A percentile compares a stretch with the other conserved stretches of the same genome.
phyloP scores from a whole-genome alignment of 805 yeast species.

The Saccharomycopsis sp. region DNA sequence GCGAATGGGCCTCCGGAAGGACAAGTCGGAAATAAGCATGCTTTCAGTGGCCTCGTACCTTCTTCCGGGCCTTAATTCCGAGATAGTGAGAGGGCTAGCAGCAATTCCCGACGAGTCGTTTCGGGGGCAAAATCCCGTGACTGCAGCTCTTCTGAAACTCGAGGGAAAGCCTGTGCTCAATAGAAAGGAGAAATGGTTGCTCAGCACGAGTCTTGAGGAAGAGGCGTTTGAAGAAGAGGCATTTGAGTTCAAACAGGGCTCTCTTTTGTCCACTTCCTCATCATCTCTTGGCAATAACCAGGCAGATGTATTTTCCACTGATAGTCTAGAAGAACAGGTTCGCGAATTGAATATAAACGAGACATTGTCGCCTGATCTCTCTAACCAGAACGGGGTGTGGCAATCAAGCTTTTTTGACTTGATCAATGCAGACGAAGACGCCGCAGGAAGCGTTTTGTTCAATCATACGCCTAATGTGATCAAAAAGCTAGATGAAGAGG shows the following conservation, averaged over 20 bases:
- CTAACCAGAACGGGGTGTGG: neutral
- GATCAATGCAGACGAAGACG: conserved; percentile 12
- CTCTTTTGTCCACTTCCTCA: neutral
- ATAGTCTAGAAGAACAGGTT: conserved; percentile 16
- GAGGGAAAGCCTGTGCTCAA: conserved; percentile 38
- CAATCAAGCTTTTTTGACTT: conserved; percentile 1
- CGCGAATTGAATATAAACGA: conserved; percentile 11
- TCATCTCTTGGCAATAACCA: neutral
- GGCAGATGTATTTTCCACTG: neutral
- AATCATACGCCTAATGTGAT: conserved; percentile 5
- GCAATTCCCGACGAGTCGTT: conserved; percentile 76
- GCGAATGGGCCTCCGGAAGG: neutral
- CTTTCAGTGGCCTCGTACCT: conserved; percentile 15
- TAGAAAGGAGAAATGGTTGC: conserved; percentile 1
- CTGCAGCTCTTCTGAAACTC: conserved; percentile 65
- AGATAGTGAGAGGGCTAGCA: conserved; percentile 68
- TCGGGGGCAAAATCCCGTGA: conserved; percentile 60
- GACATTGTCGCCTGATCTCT: neutral
- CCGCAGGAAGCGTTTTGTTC: conserved; percentile 4
- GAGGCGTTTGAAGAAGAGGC: neutral
- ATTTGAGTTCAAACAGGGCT: neutral
- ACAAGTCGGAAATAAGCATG: conserved; percentile 12
- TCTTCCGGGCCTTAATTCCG: conserved; percentile 40
- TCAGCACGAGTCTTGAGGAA: neutral
- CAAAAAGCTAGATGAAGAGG: conserved; percentile 12